phyloP scores from a whole-genome alignment of 495 filamentous ascomycete genomes.

The Penicillium paxilli region DNA sequence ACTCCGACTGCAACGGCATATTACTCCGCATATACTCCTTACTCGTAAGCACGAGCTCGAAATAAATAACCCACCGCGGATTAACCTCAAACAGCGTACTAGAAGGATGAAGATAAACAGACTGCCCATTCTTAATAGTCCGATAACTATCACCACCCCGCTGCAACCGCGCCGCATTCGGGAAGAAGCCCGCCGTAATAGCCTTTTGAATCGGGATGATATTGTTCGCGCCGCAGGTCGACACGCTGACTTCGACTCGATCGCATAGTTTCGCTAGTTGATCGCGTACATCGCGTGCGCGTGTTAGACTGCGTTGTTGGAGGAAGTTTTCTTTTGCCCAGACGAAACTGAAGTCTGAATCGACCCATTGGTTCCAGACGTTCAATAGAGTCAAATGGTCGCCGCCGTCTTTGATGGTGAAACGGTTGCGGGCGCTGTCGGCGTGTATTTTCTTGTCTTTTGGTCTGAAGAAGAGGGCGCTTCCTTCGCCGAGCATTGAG shows the following conservation, averaged over 20 bases:
- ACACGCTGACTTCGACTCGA: constrained; percentile 77
- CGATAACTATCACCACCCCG: constrained; percentile 85
- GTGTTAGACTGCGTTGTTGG: constrained; percentile 80
- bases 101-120: constrained; percentile 87
- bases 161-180: constrained; percentile 86
- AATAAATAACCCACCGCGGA: constrained; percentile 89
- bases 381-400: constrained; percentile 92
- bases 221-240: constrained; percentile 69
- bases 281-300: constrained; percentile 90
- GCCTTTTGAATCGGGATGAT: constrained; percentile 79
- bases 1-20: constrained; percentile 81
- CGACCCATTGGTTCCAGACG: constrained; percentile 96
- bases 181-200: constrained; percentile 90
- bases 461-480: constrained; percentile 89
- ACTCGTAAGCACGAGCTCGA: constrained; percentile 87
- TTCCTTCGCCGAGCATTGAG: constrained; percentile 87
- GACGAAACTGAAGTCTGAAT: constrained; percentile 82
- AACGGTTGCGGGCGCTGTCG: constrained; percentile 86
- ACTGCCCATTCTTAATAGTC: constrained; percentile 90
- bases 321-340: constrained; percentile 95
- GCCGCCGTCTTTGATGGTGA: constrained; percentile 90
- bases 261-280: constrained; percentile 95
- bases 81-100: constrained; percentile 78
- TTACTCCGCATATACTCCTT: constrained; percentile 92
- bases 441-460: constrained; percentile 98